phyloP scores from a whole-genome alignment of 1,284 basidiomycete genomes.

The Puccinia novopanici region DNA sequence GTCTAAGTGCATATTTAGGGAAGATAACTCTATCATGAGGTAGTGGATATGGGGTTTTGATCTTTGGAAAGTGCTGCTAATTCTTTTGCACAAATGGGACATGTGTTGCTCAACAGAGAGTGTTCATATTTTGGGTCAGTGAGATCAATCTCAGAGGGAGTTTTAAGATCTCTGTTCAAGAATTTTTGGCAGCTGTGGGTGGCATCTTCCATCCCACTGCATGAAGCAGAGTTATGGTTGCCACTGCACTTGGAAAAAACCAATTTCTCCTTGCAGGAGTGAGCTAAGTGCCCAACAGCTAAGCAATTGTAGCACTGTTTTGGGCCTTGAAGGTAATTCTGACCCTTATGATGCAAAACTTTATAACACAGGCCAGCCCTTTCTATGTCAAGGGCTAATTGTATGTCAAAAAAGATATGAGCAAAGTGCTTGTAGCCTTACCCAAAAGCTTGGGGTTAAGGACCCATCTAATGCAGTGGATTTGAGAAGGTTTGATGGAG shows the following conservation, averaged over 20 bases:
- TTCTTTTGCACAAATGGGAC: not conserved
- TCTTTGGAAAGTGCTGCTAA: no score
- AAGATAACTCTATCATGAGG: no score
- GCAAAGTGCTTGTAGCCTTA: not conserved
- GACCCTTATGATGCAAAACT: no score
- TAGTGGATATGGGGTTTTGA: no score
- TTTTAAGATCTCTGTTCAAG: not conserved
- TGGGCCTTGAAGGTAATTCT: not conserved
- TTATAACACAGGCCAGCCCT: not conserved
- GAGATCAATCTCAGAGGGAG: not conserved
- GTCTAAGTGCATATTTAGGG: no score
- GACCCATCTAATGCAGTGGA: not conserved
- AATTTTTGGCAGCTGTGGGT: not conserved
- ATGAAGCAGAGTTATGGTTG: slow-evolving; percentile 2
- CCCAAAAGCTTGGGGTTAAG: not conserved
- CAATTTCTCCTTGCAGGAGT: not conserved
- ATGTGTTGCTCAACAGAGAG: not conserved
- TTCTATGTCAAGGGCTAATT: not conserved
- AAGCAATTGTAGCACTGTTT: slow-evolving; percentile 21
- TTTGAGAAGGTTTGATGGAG: not conserved
- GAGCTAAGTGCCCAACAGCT: not conserved
- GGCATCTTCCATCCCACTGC: not conserved
- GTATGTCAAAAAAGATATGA: not conserved
- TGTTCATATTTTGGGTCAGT: not conserved
- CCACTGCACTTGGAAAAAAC: not conserved